Percentiles rank a stretch among this genome's conserved stretches.
Evolutionary conservation across 192 early-diverging fungal species (phyloP).

Genomic region (Haplosporangium gracile): DNA sequence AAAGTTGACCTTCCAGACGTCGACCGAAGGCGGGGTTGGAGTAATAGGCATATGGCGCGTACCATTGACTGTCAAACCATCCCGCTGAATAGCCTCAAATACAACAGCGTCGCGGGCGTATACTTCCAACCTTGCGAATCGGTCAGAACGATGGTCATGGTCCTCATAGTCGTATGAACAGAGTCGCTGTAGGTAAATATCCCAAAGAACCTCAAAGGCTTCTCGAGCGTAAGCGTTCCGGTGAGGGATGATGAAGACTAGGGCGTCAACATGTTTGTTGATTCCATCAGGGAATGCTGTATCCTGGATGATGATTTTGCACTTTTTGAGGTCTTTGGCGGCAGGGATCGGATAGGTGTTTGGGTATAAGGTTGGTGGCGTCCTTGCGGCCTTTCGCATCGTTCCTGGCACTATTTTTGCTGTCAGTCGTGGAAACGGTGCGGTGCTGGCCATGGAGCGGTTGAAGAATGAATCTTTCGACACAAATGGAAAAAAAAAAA

Average conservation of each 20-base stretch:
- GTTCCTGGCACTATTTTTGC: too few relatives aligned
- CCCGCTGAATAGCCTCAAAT: not conserved
- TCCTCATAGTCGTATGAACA: not conserved
- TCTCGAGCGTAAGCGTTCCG: not conserved
- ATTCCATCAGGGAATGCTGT: not conserved
- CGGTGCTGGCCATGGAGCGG: too few relatives aligned
- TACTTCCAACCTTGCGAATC: not conserved
- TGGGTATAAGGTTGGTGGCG: not conserved
- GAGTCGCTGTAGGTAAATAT: not conserved
- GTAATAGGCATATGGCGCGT: not conserved
- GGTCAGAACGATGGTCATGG: not conserved
- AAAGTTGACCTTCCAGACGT: not conserved
- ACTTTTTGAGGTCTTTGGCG: not conserved
- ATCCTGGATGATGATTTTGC: not conserved
- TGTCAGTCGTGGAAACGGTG: too few relatives aligned
- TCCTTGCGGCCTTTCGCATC: too few relatives aligned
- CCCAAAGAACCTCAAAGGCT: not conserved
- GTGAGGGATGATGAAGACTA: not conserved
- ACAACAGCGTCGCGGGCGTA: not conserved
- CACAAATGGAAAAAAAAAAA: too few relatives aligned
- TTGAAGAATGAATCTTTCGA: too few relatives aligned
- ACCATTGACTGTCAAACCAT: not conserved
- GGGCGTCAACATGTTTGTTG: not conserved
- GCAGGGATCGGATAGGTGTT: not conserved
- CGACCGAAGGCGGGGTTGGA: not conserved